A percentile compares a stretch with the other conserved stretches of the same genome.
Conservation (phyloP, 345 rosid genomes). For the Raphanus sativus region DNA sequence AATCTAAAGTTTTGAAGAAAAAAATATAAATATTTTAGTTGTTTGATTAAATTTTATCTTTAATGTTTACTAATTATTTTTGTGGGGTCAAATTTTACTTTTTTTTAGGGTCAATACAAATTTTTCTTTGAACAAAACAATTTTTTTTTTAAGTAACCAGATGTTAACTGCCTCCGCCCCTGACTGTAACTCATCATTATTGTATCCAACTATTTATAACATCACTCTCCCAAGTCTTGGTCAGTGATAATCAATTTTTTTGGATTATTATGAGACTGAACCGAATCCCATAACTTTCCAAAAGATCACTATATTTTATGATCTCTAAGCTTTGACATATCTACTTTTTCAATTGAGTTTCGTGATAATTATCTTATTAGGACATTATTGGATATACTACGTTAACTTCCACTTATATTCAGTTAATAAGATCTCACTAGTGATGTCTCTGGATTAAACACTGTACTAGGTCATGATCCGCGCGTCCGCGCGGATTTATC, state of each 20-base stretch:
- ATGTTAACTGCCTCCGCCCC: too few species aligned
- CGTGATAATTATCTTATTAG: neutral
- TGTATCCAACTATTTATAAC: constrained; percentile 11
- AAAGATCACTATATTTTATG: neutral
- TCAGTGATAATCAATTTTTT: neutral
- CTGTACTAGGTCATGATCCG: too few species aligned
- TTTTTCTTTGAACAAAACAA: too few species aligned
- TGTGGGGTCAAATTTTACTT: too few species aligned
- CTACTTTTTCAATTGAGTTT: neutral
- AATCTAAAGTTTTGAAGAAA: too few species aligned
- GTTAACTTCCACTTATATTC: neutral
- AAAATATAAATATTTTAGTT: too few species aligned
- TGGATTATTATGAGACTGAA: neutral
- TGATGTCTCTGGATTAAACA: constrained; percentile 3
- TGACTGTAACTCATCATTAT: neutral
- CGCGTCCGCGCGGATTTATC: too few species aligned
- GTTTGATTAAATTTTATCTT: too few species aligned
- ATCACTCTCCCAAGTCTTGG: neutral
- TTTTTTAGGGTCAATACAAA: too few species aligned
- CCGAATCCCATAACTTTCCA: neutral
- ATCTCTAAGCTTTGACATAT: neutral
- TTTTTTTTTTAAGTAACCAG: too few species aligned
- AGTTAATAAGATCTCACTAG: neutral
- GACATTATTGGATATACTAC: neutral
- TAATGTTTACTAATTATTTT: too few species aligned